These are phyloP conservation scores for Purpureocillium lavendulum DNA, from an alignment of 2,329 filamentous ascomycete genomes.

Conservation along the genomic window DNA sequence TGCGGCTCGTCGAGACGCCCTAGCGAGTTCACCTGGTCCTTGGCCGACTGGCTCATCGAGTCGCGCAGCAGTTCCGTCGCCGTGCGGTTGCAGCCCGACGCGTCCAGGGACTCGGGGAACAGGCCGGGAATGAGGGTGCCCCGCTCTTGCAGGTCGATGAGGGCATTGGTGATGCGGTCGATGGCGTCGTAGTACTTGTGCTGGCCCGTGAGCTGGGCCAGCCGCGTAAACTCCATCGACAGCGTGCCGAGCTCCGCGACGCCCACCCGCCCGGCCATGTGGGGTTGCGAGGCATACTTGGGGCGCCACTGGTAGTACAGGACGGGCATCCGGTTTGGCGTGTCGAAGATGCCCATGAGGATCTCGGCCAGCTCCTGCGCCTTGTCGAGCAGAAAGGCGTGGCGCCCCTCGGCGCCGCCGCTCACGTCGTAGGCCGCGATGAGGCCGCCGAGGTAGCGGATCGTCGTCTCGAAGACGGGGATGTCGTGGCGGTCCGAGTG, in stretches of 20 bases:
- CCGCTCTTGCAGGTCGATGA: conserved; percentile 65
- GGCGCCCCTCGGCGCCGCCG: conserved; percentile 43
- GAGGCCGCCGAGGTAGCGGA: conserved; percentile 83
- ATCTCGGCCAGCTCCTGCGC: conserved; percentile 73
- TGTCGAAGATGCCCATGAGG: conserved; percentile 78
- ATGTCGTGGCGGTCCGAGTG: conserved; percentile 58
- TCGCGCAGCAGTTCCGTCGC: conserved; percentile 21
- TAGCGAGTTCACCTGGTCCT: conserved; percentile 25
- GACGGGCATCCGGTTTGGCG: conserved; percentile 86
- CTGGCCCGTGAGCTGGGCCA: conserved; percentile 77
- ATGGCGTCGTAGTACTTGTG: conserved; percentile 85
- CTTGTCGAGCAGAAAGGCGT: conserved; percentile 65
- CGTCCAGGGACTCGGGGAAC: conserved; percentile 72
- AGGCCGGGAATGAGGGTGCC: conserved; percentile 66
- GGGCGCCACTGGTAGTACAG: conserved; percentile 74
- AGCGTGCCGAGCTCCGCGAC: conserved; percentile 71
- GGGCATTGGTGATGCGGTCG: conserved; percentile 72
- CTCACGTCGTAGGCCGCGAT: conserved; percentile 83
- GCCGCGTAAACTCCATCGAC: conserved; percentile 79
- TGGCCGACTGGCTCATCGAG: conserved; percentile 23
- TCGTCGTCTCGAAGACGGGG: conserved; percentile 87
- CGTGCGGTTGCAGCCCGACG: conserved; percentile 65
- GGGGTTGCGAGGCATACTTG: conserved; percentile 52
- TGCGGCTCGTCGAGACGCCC: conserved; percentile 17
- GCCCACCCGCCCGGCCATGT: conserved; percentile 50